Percentiles rank a stretch among this genome's conserved stretches.
Conservation (phyloP, 2,329 filamentous ascomycete species). For the Colletotrichum melonis region DNA sequence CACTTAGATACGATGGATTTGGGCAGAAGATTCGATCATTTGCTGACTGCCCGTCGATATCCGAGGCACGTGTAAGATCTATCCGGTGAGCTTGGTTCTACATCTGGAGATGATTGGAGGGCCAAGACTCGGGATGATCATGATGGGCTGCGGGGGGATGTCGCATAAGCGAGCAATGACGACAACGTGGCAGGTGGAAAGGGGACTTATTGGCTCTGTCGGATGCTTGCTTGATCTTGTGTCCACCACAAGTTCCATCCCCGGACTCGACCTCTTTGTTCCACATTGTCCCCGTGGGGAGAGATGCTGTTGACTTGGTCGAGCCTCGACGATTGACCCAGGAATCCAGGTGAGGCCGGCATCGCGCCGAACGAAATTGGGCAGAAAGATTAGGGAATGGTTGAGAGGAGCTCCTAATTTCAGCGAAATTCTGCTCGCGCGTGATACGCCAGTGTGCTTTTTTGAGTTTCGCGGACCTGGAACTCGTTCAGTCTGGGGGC, state of each 20-base stretch:
- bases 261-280: background rate
- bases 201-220: background rate
- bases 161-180: background rate
- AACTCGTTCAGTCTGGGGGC: conserved; percentile 6
- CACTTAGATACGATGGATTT: background rate
- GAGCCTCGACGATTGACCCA: background rate
- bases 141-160: background rate
- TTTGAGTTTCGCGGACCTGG: conserved; percentile 10
- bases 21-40: background rate
- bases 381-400: background rate
- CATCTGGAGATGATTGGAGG: background rate
- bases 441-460: background rate
- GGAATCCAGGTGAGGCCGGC: background rate
- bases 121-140: background rate
- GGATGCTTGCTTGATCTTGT: background rate
- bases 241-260: background rate
- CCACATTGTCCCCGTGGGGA: background rate
- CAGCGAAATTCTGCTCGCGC: background rate
- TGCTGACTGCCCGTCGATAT: background rate
- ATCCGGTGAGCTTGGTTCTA: background rate
- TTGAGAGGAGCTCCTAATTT: background rate
- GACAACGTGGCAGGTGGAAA: background rate
- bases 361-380: background rate
- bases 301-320: background rate
- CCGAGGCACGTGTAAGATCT: background rate